Conservation (phyloP, 805 yeast genomes). For the Tetrapisispora taiwanensis region DNA sequence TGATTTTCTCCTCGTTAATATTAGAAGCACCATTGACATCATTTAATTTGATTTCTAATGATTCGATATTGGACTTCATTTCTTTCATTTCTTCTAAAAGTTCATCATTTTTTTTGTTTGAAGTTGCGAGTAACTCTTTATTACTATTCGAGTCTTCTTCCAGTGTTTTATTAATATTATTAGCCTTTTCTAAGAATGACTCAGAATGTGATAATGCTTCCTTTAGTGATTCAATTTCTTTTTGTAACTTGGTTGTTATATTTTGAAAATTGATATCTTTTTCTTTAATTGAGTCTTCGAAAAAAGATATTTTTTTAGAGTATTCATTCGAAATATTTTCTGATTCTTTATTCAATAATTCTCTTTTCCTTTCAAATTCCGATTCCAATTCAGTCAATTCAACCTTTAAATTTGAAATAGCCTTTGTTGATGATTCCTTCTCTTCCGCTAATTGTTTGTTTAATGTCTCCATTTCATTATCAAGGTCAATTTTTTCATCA, state of each 20-base stretch:
- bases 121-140: neutral
- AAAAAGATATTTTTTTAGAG: slow-evolving; percentile 33
- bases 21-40: neutral
- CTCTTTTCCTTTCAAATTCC: slow-evolving; percentile 42
- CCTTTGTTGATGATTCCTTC: slow-evolving; percentile 10
- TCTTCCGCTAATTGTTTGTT: slow-evolving; percentile 2
- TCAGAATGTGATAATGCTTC: neutral
- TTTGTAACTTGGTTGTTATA: neutral
- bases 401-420: slow-evolving; percentile 5
- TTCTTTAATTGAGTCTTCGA: slow-evolving; percentile 30
- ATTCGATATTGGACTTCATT: neutral
- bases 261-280: slow-evolving; percentile 3
- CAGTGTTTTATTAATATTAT: neutral
- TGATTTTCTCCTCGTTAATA: neutral
- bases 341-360: slow-evolving; percentile 38
- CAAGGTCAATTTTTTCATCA: too few species aligned
- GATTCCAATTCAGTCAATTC: neutral
- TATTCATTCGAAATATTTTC: slow-evolving; percentile 42
- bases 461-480: too few species aligned
- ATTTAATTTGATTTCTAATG: neutral
- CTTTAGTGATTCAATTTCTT: neutral
- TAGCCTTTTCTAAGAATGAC: neutral
- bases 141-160: neutral
- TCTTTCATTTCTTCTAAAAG: neutral
- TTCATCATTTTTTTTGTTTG: neutral